Evolutionary conservation across 352 stramenopile species (phyloP), one percentile per base, ranked within the genome.

Genomic region (Pythium aquatile): DNA sequence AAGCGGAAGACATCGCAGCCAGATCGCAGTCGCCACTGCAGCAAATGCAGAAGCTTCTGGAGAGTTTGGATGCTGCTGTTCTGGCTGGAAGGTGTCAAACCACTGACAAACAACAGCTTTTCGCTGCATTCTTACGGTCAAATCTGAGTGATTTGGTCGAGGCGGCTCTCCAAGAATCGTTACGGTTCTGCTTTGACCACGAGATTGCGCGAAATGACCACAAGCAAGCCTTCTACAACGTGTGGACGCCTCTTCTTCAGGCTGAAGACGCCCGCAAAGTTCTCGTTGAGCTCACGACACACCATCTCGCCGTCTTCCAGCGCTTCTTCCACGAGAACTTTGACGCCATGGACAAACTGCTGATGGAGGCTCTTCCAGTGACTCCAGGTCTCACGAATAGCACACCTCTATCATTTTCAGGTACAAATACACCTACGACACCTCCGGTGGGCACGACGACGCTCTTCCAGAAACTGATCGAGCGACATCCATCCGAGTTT

Each of bases 391-490:
- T 20, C 32, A 24, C 20, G 20, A 24, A 24, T 24, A 58, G 61
- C 44, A 44, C 4, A 3, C 1, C 33, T 10, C 1, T 30, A 16
- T 3, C 39, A 3, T n/a, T 20, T 32, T 3, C 32, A 33, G 20
- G 20, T 24, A 24, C 20, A 24, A 24, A 24, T 24, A 39, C 16
- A 0, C 35, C 20, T 4, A 49, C 28, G 9, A 46, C 58, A 2
- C 3, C 33, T 37, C 4, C 16, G 32, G 29, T 30, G 13, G 20
- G 26, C 5, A 58, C 37, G 11, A 39, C 28, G 28, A 60, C 54
- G 10, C 55, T 91, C 2, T 89, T 91, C 53, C 82, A 88, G 29
- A 53, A 70, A 1, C 60, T 93, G 17, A 81, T 93, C 16, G 84
- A 93, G 52, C 77, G 75, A 8, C 75, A 88, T 17, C 74, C 72